Conservation (phyloP, 164 flowering plant genomes). For the Umbellularia californica region DNA sequence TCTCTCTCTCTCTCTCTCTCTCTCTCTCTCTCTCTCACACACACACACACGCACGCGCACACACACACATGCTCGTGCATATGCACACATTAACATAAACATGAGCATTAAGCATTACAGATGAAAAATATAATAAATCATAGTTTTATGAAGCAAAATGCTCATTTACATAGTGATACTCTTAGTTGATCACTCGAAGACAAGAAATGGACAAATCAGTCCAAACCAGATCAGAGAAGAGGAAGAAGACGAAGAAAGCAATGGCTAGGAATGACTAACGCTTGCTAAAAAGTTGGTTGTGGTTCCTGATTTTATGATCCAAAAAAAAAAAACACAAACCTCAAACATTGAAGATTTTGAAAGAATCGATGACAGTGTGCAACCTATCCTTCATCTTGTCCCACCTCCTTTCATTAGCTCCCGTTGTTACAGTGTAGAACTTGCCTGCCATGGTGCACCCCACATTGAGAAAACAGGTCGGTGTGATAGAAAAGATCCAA, state of each 20-base stretch:
- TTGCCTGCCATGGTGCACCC: conserved; percentile 52
- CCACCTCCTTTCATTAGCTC: conserved; percentile 96
- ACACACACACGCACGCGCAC: too few relatives aligned
- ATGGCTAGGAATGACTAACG: not conserved
- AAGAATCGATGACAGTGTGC: conserved; percentile 73
- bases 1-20: too few relatives aligned
- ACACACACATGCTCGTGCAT: too few relatives aligned
- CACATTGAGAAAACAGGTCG: not conserved
- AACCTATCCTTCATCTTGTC: conserved; percentile 91
- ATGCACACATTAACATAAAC: too few relatives aligned
- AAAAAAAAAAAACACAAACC: not conserved
- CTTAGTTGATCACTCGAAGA: not conserved
- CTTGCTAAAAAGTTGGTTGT: too few relatives aligned
- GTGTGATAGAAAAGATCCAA: too few relatives aligned
- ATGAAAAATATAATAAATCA: not conserved
- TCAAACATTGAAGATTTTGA: conserved; percentile 54
- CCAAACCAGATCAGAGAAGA: not conserved
- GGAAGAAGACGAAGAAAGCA: not conserved
- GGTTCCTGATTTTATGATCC: not conserved
- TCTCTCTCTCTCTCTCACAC: too few relatives aligned
- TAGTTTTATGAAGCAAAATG: conserved; percentile 7
- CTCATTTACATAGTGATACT: not conserved
- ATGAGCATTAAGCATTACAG: not conserved
- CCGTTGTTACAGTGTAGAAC: conserved; percentile 89
- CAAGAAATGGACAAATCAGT: not conserved